A percentile compares a stretch with the other conserved stretches of the same genome.
Conservation (phyloP, 768 basidiomycete genomes). For the Mrakia frigida region DNA sequence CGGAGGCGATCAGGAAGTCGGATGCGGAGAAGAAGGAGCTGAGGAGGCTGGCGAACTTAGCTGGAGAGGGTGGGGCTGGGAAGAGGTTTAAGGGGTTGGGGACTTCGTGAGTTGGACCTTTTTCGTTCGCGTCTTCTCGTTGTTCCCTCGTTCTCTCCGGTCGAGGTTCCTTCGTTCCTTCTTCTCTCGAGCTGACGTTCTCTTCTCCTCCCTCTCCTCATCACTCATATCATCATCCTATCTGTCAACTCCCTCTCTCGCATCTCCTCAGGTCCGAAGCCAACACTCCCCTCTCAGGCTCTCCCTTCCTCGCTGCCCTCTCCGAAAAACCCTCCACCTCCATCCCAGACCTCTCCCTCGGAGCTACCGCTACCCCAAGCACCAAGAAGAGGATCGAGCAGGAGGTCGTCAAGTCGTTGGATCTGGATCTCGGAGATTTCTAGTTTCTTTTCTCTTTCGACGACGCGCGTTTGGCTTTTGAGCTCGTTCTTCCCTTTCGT, state of each 20-base stretch:
- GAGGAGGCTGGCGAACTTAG: constrained; percentile 49
- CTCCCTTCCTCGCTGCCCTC: constrained; percentile 1
- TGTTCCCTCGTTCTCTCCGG: neutral
- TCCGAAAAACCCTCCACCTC: constrained; percentile 23
- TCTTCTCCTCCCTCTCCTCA: neutral
- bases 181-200: neutral
- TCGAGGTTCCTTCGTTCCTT: neutral
- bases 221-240: neutral
- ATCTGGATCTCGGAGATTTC: constrained; percentile 44
- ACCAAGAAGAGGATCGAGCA: constrained; percentile 39
- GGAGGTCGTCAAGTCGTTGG: constrained; percentile 40
- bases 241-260: neutral
- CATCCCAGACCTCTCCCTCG: constrained; percentile 33
- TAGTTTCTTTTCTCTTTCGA: constrained; percentile 7
- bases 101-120: constrained; percentile 21
- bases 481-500: neutral
- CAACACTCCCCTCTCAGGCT: constrained; percentile 12
- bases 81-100: constrained; percentile 47
- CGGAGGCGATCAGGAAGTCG: constrained; percentile 70
- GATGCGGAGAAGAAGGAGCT: constrained; percentile 66
- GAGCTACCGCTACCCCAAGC: constrained; percentile 32
- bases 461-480: neutral
- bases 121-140: too few relatives aligned
- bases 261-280: constrained; percentile 9
- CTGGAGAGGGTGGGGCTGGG: constrained; percentile 52